Conservation (phyloP, 306 rosid genomes). For the Cicer chorassanicum region DNA sequence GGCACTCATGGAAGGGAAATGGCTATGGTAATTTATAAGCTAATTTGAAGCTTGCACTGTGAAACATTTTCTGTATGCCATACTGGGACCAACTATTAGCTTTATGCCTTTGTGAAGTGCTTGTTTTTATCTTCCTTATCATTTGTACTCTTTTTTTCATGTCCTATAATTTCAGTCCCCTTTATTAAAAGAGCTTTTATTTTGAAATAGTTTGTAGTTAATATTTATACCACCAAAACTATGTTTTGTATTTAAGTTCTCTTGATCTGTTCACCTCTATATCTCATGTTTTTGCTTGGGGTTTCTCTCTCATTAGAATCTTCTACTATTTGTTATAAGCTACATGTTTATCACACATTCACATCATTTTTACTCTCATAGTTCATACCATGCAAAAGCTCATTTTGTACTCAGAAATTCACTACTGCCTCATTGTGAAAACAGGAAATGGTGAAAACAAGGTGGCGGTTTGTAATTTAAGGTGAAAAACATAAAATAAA, state of each 20-base stretch:
- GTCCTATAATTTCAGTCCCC: conserved; percentile 11
- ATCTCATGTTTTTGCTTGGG: conserved; percentile 9
- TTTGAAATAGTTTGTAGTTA: not conserved
- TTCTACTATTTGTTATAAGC: conserved; percentile 10
- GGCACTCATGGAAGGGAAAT: conserved; percentile 84
- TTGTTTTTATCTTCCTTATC: conserved; percentile 1
- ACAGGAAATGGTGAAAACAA: conserved; percentile 5
- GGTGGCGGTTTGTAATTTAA: not conserved
- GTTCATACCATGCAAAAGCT: not conserved
- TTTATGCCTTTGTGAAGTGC: conserved; percentile 14
- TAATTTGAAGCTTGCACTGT: conserved; percentile 27
- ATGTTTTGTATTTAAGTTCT: conserved; percentile 1
- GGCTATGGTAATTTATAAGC: conserved; percentile 82
- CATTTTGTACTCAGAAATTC: conserved; percentile 17
- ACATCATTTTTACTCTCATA: conserved; percentile 2
- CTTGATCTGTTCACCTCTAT: conserved; percentile 37
- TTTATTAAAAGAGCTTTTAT: not conserved
- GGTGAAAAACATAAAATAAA: not conserved
- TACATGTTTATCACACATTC: conserved; percentile 10
- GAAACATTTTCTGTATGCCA: conserved; percentile 31
- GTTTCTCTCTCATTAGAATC: conserved; percentile 31
- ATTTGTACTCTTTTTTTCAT: not conserved
- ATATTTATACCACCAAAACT: not conserved
- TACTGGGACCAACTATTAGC: conserved; percentile 5
- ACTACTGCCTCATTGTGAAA: not conserved